These are phyloP conservation scores for Hypoxylon sp. DNA, from an alignment of 2,329 filamentous ascomycete species.

Conservation along the genomic window DNA sequence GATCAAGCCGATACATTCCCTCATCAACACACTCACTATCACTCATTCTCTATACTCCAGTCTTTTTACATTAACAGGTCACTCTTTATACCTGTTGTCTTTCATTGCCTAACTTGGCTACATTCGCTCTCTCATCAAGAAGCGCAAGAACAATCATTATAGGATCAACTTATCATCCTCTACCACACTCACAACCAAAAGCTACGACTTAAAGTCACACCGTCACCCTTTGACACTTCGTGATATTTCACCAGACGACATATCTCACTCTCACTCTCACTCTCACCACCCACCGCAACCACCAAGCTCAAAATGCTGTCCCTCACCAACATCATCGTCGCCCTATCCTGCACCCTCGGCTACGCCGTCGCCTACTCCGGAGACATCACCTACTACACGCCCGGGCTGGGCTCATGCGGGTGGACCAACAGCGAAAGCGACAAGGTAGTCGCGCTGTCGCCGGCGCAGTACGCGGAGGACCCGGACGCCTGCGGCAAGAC, in stretches of 20 bases:
- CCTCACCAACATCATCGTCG: conserved; percentile 42
- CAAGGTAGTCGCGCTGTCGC: conserved; percentile 50
- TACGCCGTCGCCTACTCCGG: conserved; percentile 45
- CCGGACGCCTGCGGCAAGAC: conserved; percentile 52
- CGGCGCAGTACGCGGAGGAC: conserved; percentile 45
- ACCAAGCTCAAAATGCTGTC: conserved; percentile 44
- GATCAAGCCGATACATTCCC: background rate
- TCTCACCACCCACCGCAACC: background rate
- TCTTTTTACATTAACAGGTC: conserved; percentile 27
- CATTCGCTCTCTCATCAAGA: background rate
- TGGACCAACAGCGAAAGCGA: conserved; percentile 47
- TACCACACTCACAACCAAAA: background rate
- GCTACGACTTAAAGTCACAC: background rate
- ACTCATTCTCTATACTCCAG: conserved; percentile 21
- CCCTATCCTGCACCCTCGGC: conserved; percentile 41
- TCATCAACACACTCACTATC: conserved; percentile 26
- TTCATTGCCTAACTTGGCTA: conserved; percentile 13
- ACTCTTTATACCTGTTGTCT: conserved; percentile 25
- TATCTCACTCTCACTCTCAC: conserved; percentile 1
- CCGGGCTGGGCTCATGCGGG: conserved; percentile 52
- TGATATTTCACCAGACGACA: background rate
- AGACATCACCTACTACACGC: conserved; percentile 52
- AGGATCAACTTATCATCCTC: background rate
- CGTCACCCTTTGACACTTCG: conserved; percentile 4
- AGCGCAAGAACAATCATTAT: conserved; percentile 13